phyloP scores from a whole-genome alignment of 352 stramenopile species.

The Halophytophthora batemanensis region DNA sequence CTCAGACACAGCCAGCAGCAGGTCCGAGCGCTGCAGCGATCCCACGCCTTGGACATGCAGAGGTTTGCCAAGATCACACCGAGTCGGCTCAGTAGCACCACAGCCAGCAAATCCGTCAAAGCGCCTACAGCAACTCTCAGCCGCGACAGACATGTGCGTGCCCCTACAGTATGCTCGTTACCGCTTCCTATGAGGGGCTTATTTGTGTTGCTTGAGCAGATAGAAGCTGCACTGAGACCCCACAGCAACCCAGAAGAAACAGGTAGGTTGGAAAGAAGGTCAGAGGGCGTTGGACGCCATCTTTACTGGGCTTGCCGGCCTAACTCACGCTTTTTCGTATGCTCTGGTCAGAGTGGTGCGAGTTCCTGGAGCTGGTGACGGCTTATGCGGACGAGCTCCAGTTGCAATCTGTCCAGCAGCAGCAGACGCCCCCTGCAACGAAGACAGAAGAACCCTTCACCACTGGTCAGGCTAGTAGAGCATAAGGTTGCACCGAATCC shows the following conservation, averaged over 20 bases:
- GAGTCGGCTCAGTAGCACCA: not conserved
- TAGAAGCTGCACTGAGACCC: constrained; percentile 1
- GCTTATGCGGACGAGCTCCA: constrained; percentile 40
- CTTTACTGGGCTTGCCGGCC: not conserved
- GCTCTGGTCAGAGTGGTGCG: constrained; percentile 31
- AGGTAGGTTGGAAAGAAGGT: constrained; percentile 11
- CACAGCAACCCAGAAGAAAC: constrained; percentile 9
- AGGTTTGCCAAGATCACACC: constrained; percentile 20
- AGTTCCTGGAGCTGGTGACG: constrained; percentile 49
- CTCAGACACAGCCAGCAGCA: constrained; percentile 45
- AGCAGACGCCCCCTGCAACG: too few species aligned
- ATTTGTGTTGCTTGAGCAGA: constrained; percentile 13
- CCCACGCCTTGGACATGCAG: constrained; percentile 41
- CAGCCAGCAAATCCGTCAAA: constrained; percentile 3
- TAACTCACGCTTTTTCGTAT: too few species aligned
- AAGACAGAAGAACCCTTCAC: too few species aligned
- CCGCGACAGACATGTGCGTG: constrained; percentile 18
- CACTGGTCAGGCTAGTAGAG: too few species aligned
- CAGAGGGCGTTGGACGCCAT: not conserved
- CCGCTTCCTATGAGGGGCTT: not conserved
- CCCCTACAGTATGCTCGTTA: not conserved
- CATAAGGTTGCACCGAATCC: too few species aligned
- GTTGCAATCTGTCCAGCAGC: constrained; percentile 6
- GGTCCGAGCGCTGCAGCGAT: constrained; percentile 52
- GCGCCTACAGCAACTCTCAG: not conserved